Evolutionary conservation across 257 asterid species (phyloP).

Genomic region (Mentha longifolia): DNA sequence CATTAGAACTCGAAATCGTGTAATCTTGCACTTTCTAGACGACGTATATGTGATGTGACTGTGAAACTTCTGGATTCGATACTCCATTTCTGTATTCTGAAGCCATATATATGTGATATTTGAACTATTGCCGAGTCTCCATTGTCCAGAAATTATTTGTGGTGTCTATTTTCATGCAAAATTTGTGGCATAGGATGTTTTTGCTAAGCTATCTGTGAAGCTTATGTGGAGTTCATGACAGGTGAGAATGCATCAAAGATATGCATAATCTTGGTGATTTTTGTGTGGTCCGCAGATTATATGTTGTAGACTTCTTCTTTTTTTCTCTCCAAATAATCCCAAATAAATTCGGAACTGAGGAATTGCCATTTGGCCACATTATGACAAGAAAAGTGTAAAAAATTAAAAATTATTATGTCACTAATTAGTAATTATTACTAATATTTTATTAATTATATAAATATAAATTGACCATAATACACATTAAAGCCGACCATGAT

Average conservation of each 20-base stretch:
- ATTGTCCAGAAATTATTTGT: not conserved
- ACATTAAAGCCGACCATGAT: too few relatives aligned
- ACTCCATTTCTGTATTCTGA: not conserved
- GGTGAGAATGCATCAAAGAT: not conserved
- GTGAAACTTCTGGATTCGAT: slow-evolving; percentile 1
- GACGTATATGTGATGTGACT: not conserved
- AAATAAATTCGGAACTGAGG: too few relatives aligned
- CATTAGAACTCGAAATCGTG: not conserved
- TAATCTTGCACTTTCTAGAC: not conserved
- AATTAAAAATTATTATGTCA: too few relatives aligned
- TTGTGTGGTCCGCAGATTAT: slow-evolving; percentile 11
- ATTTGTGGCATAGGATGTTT: not conserved
- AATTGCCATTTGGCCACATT: too few relatives aligned
- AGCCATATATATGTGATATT: slow-evolving; percentile 4
- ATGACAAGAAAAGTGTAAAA: too few relatives aligned
- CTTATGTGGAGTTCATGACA: slow-evolving; percentile 9
- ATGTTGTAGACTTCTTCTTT: slow-evolving; percentile 1
- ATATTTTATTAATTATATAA: too few relatives aligned
- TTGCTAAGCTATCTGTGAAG: not conserved
- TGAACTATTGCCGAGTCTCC: not conserved
- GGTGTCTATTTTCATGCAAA: not conserved
- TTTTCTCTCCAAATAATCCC: too few relatives aligned
- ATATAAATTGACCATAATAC: too few relatives aligned
- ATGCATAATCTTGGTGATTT: not conserved
- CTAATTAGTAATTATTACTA: too few relatives aligned